Evolutionary conservation across 768 basidiomycete species (phyloP), one percentile per base, ranked within the genome.

Genomic region (Lactarius deliciosus): DNA sequence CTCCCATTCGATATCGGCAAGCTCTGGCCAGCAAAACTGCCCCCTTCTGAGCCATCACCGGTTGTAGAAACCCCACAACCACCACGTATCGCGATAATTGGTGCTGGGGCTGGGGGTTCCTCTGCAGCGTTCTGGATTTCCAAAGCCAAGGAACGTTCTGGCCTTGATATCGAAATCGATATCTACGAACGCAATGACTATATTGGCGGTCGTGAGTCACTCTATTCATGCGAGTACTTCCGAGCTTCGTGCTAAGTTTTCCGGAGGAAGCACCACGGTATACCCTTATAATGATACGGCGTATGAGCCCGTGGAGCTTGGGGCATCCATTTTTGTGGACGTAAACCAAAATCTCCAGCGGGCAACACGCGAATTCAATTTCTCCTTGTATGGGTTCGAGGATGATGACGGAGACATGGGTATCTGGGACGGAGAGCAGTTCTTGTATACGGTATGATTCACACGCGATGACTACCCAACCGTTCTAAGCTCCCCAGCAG

Each of bases 31-130:
- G 34, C 22, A 55, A 56, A 5, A 18, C 3, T 32, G 5, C 28
- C 36, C 18, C 32, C 34, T 13, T 16, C 11, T 25, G 22, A 38
- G 8, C 15, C 25, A 15, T 55, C 63, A 0, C 45, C 36, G 1
- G 47, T 32, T 18, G 34, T 25, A 38, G 65, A 53, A 38, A 3
- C 68, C n/a, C 28, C 43, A 6, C 50, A 28, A 13, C n/a, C 57
- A 2, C 61, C 68, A 36, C 68, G 88, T 57, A 82, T 97, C 71
- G 95, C 94, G 9, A 87, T 97, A 73, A 85, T 97, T 62, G 95
- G 95, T 20, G 94, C 95, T 0, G 95, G 95, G 32, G 94, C 95
- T 16, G 92, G 82, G 11, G 95, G 95, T 10, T 86, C 85, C 18
- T 90, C 92, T 30, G 91, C 94, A 25, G 93, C 87, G 2, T 91